Evolutionary conservation across 352 stramenopile species (phyloP).

Genomic region (Phytopythium delawarense): DNA sequence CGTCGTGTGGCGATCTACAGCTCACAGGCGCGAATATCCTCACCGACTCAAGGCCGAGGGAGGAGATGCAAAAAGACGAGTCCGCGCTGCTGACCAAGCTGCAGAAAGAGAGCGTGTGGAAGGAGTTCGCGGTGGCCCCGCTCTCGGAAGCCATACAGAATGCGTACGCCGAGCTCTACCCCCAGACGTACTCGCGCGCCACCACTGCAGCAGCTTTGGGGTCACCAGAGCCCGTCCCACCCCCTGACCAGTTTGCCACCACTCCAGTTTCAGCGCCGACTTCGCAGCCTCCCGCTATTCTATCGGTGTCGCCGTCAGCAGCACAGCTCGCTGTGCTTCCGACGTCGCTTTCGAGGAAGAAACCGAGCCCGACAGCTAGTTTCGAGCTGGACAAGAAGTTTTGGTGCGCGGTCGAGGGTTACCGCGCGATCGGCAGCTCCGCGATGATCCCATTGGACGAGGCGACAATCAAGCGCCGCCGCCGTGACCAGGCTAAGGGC

Average conservation of each 20-base stretch:
- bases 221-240: not conserved
- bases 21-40: conserved; percentile 14
- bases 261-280: not conserved
- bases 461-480: conserved; percentile 24
- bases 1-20: conserved; percentile 4
- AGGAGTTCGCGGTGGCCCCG: conserved; percentile 27
- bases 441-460: conserved; percentile 33
- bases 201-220: not conserved
- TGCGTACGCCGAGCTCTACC: conserved; percentile 57
- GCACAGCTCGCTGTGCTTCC: not conserved
- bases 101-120: conserved; percentile 39
- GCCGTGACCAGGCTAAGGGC: conserved; percentile 29
- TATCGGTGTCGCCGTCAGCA: not conserved
- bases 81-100: conserved; percentile 24
- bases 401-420: conserved; percentile 64
- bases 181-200: conserved; percentile 26
- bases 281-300: not conserved
- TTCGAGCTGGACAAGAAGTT: conserved; percentile 43
- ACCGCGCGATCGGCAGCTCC: conserved; percentile 34
- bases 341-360: not conserved
- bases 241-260: not conserved
- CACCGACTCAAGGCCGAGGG: not conserved
- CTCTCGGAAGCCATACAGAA: conserved; percentile 45
- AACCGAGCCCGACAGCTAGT: not conserved
- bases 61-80: conserved; percentile 4